Evolutionary conservation across 2,329 filamentous ascomycete species (phyloP), one percentile per base, ranked within the genome.

Genomic region (Pseudogymnoascus sp.): DNA sequence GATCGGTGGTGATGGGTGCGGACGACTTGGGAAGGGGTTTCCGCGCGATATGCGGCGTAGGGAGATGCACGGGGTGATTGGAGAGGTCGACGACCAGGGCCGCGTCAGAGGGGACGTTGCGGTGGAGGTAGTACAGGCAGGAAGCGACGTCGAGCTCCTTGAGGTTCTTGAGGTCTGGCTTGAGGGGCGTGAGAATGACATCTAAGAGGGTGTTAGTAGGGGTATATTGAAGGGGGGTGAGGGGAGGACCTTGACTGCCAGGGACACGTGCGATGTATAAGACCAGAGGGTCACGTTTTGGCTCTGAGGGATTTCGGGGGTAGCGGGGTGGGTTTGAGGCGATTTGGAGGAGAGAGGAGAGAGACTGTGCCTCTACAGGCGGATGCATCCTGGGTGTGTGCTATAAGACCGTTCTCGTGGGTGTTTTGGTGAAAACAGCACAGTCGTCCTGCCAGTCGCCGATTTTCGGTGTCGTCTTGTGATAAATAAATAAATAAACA

Each of bases 211-310:
- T 31, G 23, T 66, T 62, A 63, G 65, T 67, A 63, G 62, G 60
- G 60, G 21, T 65, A 47, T 44, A 31, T 38, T 35, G 28, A 59
- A 25, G 21, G 28, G 10, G 44, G 14, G 11, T 8, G 61, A 33
- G 63, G 63, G 23, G 73, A 77, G 67, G 79, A 92, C 91, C 91
- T 86, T 87, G 85, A 66, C 90, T 96, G 21, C 93, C 93, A 1
- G 94, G 94, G 0, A 99, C 93, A 68, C 93, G 82, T 37, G 93
- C 91, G 68, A 99, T 95, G 76, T 99, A 99, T 42, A 99, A 82
- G 2, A 87, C 86, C 60, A 97, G 75, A 3, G 91, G 86, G 60
- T 91, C 85, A 66, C 87, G 83, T 66, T 79, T 83, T 69, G 82
- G 78, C 68, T 88, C 86, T 2, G 86, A 84, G 4, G 90, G 89